Evolutionary conservation across 2,329 filamentous ascomycete genomes (phyloP).

Genomic region (Ceratocystis cubensis): DNA sequence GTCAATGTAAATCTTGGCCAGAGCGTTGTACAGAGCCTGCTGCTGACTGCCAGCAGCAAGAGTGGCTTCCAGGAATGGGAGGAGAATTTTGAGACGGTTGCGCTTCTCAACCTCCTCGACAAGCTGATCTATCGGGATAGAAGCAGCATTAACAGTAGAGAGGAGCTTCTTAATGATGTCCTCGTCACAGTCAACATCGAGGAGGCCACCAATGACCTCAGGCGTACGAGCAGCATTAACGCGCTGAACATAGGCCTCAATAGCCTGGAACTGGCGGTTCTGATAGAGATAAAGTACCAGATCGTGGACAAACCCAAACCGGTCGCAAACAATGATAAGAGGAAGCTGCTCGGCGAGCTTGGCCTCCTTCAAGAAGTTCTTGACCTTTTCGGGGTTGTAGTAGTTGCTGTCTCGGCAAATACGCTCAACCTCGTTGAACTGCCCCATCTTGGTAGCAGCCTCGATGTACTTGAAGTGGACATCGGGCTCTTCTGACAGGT

Average conservation of each 20-base stretch:
- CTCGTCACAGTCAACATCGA: conserved; percentile 97
- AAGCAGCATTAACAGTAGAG: conserved; percentile 66
- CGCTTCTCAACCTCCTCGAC: conserved; percentile 90
- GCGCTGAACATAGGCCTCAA: conserved; percentile 93
- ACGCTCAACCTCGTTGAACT: conserved; percentile 91
- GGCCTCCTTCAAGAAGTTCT: conserved; percentile 98
- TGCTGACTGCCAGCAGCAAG: conserved; percentile 85
- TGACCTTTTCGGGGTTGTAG: conserved; percentile 89
- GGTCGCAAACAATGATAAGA: conserved; percentile 95
- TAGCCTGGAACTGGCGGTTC: conserved; percentile 98
- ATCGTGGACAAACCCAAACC: conserved; percentile 98
- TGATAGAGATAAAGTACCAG: conserved; percentile 94
- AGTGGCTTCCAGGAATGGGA: conserved; percentile 92
- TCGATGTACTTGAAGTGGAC: conserved; percentile 99
- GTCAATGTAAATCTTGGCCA: conserved; percentile 99
- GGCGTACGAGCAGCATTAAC: conserved; percentile 88
- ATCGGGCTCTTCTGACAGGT: conserved; percentile 86
- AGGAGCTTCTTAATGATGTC: conserved; percentile 88
- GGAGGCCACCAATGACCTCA: conserved; percentile 78
- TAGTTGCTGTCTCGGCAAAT: conserved; percentile 88
- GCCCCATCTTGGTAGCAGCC: conserved; percentile 82
- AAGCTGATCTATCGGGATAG: conserved; percentile 87
- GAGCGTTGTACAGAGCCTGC: conserved; percentile 89
- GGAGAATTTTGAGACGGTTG: conserved; percentile 85
- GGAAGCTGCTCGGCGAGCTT: conserved; percentile 84